Percentiles rank a stretch among this genome's conserved stretches.
phyloP scores from a whole-genome alignment of 1,284 basidiomycete species.

The Malassezia vespertilionis region DNA sequence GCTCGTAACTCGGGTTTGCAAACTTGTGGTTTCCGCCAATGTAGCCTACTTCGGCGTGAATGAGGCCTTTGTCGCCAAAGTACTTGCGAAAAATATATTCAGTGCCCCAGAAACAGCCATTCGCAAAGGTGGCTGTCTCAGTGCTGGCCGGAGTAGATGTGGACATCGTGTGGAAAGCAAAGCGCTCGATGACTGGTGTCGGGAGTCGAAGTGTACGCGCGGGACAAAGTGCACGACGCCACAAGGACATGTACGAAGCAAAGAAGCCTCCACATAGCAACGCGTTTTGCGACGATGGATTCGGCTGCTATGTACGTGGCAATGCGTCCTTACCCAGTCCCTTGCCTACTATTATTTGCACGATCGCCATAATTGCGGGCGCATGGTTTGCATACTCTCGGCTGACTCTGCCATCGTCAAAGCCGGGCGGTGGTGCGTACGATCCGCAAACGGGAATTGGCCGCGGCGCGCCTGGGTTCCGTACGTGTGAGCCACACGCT shows the following conservation, averaged over 20 bases:
- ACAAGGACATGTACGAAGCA: no score
- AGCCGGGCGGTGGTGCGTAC: constrained; percentile 10
- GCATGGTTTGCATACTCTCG: neutral
- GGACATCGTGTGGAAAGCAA: neutral
- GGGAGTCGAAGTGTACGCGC: no score
- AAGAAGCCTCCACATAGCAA: no score
- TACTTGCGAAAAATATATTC: constrained; percentile 42
- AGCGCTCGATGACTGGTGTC: no score
- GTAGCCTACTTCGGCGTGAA: constrained; percentile 85
- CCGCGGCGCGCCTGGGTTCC: constrained; percentile 31
- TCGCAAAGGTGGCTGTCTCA: constrained; percentile 16
- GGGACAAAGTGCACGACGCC: no score
- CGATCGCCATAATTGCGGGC: neutral
- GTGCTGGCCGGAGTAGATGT: neutral
- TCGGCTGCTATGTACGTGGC: no score
- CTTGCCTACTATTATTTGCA: neutral
- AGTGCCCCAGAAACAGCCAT: constrained; percentile 46
- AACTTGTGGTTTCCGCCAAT: constrained; percentile 52
- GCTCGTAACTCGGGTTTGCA: constrained; percentile 54
- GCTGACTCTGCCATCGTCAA: neutral
- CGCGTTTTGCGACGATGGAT: no score
- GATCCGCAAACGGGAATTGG: constrained; percentile 31
- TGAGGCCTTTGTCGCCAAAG: constrained; percentile 51
- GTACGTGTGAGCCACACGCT: constrained; percentile 9
- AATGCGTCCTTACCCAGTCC: no score